Base-by-base conservation (phyloP, 73 alveolate species). In the Paramecium sexaurelia region DNA sequence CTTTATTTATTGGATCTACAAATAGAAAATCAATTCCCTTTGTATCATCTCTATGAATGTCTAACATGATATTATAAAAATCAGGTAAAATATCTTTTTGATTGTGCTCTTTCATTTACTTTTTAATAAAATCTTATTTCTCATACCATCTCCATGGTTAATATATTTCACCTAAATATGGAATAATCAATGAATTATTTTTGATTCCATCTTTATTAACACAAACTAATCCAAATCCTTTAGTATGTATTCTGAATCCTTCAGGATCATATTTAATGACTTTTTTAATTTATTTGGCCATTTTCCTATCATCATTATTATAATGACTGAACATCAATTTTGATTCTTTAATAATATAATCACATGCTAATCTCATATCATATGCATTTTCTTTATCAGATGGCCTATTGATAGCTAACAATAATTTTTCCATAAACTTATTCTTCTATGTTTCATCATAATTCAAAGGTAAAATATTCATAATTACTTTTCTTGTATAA, bases 81-180 rank as follows among this genome's bases (percentile, higher is more conserved):
- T 98, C 99, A 5, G 99, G 99, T 35, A 98, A 39, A 15, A 88
- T 95, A 36, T 97, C 99, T 94, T 97, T 98, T 66, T 97, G 95
- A 40, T 92, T 95, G 27, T 39, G 85, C 40, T 91, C 95, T 84
- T 95, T 96, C 95, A 96, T 93, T 45, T 96, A 97, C 47, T 95
- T 85, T 86, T 98, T 98, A 69, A 98, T 94, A n/a, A 97, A 96
- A 93, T 98, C 99, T 83, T 98, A 96, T 87, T 98, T 98, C 89
- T 98, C 99, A 91, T 92, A 97, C 99, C 99, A 98, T 91, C 95
- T 93, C 98, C 99, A 97, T 5, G 99, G 99, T 20, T 97, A 89
- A 92, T 96, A 98, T 15, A 98, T 94, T 92, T 98, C 99, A 69
- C 99, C 99, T 37, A 97, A 93, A 95, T 98, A 98, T 35, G 98